Evolutionary conservation across 331 rosid genomes (phyloP), one percentile per base, ranked within the genome.

Genomic region (Cydonia oblonga): DNA sequence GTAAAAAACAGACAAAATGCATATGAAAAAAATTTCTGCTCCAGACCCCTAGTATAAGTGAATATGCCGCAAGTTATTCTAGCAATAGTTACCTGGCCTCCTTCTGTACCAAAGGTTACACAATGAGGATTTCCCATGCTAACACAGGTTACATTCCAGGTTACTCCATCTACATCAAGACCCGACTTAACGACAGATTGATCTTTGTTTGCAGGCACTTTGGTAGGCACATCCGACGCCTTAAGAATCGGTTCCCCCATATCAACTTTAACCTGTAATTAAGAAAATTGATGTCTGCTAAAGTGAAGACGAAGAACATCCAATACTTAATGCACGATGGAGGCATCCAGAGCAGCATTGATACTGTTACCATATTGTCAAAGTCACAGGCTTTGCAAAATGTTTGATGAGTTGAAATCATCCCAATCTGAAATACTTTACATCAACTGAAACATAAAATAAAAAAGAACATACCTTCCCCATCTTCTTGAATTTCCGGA

Each of bases 111-210:
- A 81, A 87, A 89, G 19, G 95, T 85, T 49, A 91, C 60, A 38
- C 98, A 91, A 63, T 93, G 98, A 58, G 98, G 98, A 82, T 93
- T 93, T 80, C 97, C 98, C 97, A 91, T 87, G 74, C 98, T 85
- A 77, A 93, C 96, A 86, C 98, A 93, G 52, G 97, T 91, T 28
- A 91, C 97, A 30, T 82, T 79, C 98, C 98, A 93, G 73, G 81
- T 82, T 61, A 75, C 83, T 77, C 96, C 98, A 80, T 89, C 91
- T 24, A 91, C 96, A 64, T 78, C 68, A 44, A 93, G 79, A 71
- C 75, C 89, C 4, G 96, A 72, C 83, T 88, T 86, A 63, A 93
- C 90, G 53, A 83, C 91, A 35, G 86, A 72, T 52, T 73, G 76
- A 80, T 83, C 96, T 51, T 76, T 84, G 77, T 86, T 91, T 66